Percentiles rank a stretch among this genome's conserved stretches.
phyloP scores from a whole-genome alignment of 805 yeast genomes.

The Hanseniaspora lindneri region DNA sequence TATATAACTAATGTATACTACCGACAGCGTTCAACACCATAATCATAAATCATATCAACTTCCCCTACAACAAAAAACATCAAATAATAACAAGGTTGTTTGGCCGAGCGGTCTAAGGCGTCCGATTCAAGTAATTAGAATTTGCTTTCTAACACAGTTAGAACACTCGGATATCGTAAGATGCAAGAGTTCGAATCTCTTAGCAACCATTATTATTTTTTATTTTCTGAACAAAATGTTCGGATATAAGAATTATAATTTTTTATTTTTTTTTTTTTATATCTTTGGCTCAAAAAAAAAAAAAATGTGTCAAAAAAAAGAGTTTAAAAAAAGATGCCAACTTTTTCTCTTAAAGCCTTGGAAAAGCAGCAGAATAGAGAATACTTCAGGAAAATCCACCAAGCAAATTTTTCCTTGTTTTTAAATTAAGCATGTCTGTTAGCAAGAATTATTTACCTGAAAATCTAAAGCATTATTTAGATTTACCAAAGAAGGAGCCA shows the following conservation, averaged over 20 bases:
- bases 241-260: neutral
- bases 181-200: conserved; percentile 17
- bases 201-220: conserved; percentile 13
- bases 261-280: neutral
- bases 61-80: too few relatives aligned
- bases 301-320: neutral
- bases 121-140: conserved; percentile 17
- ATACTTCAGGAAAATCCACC: neutral
- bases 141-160: conserved; percentile 10
- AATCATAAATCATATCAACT: too few relatives aligned
- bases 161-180: conserved; percentile 17
- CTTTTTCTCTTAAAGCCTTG: too few relatives aligned
- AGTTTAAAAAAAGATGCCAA: neutral
- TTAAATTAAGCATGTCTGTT: neutral
- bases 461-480: conserved; percentile 10
- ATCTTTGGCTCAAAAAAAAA: neutral
- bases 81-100: conserved; percentile 15
- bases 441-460: conserved; percentile 10
- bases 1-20: too few relatives aligned
- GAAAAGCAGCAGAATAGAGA: neutral
- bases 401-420: neutral
- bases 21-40: too few relatives aligned
- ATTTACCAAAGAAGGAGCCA: conserved; percentile 36
- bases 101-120: conserved; percentile 17
- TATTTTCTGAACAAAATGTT: neutral